phyloP scores from a whole-genome alignment of 331 rosid species.

The Pyracantha coccinea region DNA sequence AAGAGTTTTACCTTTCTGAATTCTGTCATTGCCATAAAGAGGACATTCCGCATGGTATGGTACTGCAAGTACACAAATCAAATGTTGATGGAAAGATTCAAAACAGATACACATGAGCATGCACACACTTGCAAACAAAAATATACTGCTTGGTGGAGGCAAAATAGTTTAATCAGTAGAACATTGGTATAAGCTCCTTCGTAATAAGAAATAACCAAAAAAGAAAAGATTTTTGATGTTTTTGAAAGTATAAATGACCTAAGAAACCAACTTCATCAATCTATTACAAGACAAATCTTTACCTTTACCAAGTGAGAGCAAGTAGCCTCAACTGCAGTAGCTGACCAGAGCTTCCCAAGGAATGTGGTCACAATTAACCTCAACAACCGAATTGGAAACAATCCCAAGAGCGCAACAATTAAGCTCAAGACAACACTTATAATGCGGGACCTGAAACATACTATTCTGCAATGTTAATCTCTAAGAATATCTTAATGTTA shows the following conservation, averaged over 20 bases:
- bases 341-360: constrained; percentile 75
- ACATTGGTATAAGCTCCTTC: neutral
- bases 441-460: constrained; percentile 55
- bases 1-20: constrained; percentile 39
- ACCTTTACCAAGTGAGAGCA: constrained; percentile 88
- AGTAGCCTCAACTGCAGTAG: constrained; percentile 62
- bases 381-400: constrained; percentile 46
- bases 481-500: neutral
- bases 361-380: constrained; percentile 43
- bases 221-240: neutral
- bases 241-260: neutral
- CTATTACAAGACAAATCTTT: constrained; percentile 14
- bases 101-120: neutral
- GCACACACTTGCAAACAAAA: neutral
- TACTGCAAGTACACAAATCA: constrained; percentile 45
- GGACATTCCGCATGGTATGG: constrained; percentile 73
- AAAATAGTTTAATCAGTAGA: neutral
- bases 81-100: constrained; percentile 5
- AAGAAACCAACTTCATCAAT: constrained; percentile 2
- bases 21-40: constrained; percentile 76
- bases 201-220: neutral
- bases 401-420: constrained; percentile 47
- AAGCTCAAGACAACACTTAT: constrained; percentile 38
- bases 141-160: neutral
- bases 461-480: constrained; percentile 10